A percentile compares a stretch with the other conserved stretches of the same genome.
Evolutionary conservation across 2,329 filamentous ascomycete genomes (phyloP).

Genomic region (Aspergillus sp.): DNA sequence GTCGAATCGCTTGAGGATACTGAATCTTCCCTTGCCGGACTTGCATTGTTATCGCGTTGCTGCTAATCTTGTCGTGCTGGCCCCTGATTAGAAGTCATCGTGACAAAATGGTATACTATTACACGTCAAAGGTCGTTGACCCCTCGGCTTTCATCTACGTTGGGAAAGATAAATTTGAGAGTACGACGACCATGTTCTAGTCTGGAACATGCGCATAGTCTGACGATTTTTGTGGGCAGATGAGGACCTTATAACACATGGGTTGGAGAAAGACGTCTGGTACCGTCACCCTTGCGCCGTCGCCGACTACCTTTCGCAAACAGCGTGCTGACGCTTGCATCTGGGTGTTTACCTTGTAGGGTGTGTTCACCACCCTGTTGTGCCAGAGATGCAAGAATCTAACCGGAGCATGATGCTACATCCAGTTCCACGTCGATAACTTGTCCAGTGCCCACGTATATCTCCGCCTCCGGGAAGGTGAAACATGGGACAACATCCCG

Average conservation of each 20-base stretch:
- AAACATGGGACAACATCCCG: conserved; percentile 82
- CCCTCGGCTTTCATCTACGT: conserved; percentile 90
- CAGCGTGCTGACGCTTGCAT: conserved; percentile 1
- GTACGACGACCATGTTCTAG: conserved; percentile 54
- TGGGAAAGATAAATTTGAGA: conserved; percentile 98
- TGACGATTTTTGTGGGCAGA: conserved; percentile 57
- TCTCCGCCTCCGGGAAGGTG: conserved; percentile 74
- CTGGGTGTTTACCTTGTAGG: conserved; percentile 24
- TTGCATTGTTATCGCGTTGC: not conserved
- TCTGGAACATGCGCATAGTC: conserved; percentile 10
- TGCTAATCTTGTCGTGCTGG: not conserved
- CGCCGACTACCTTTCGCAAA: not conserved
- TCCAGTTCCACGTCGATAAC: conserved; percentile 94
- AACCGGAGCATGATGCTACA: conserved; percentile 11
- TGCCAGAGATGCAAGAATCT: not conserved
- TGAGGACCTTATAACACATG: conserved; percentile 92
- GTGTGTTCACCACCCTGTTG: conserved; percentile 26
- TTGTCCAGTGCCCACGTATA: conserved; percentile 96
- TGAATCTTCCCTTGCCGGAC: not conserved
- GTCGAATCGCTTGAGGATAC: not conserved
- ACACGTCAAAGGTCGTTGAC: conserved; percentile 79
- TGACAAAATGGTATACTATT: conserved; percentile 81
- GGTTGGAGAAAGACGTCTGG: conserved; percentile 96
- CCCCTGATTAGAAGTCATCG: not conserved
- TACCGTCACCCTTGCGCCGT: conserved; percentile 38